Evolutionary conservation across 805 yeast species (phyloP), one percentile per base, ranked within the genome.

Genomic region (Metschnikowia colocasiae): DNA sequence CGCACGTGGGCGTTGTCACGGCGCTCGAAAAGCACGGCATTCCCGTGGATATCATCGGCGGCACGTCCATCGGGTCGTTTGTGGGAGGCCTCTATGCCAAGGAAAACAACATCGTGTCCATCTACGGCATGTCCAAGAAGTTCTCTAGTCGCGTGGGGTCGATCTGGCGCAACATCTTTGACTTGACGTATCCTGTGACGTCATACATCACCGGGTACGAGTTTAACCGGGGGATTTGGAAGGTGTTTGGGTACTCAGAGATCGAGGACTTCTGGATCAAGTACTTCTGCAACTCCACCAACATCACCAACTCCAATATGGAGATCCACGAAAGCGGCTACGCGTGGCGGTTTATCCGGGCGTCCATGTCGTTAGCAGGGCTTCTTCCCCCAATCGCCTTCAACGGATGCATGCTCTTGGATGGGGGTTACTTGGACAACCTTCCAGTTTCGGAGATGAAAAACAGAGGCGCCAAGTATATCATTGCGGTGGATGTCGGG

Each of bases 131-230:
- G 45, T 84, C 92, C 4, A 94, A 92, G 67, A 83, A 83, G 59
- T 92, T 92, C 66, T 78, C 95, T 2, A 84, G 83, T 12, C 75
- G 98, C 57, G 73, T 92, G 52, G 80, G 92, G 0, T 85, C 95
- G 2, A 50, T 86, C 3, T 92, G 99, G 99, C 74, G 97, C 57
- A 80, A 86, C 59, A 50, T 85, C 2, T 67, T 87, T 26, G 99
- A 92, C 62, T 66, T 94, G 57, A 92, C 99, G 0, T 86, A 91
- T 64, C 99, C 99, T 0, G 83, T 88, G 1, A 90, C 97, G 0
- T 85, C 97, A 0, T 92, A 95, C 61, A 87, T 95, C 9, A 94
- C 99, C 1, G 99, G 99, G 0, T 96, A 94, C 65, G 98, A 90
- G 64, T 92, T 92, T 66, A 92, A 92, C 64, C 75, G 98, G 55